phyloP scores from a whole-genome alignment of 179 eudicot species.

The Spergularia azorica region DNA sequence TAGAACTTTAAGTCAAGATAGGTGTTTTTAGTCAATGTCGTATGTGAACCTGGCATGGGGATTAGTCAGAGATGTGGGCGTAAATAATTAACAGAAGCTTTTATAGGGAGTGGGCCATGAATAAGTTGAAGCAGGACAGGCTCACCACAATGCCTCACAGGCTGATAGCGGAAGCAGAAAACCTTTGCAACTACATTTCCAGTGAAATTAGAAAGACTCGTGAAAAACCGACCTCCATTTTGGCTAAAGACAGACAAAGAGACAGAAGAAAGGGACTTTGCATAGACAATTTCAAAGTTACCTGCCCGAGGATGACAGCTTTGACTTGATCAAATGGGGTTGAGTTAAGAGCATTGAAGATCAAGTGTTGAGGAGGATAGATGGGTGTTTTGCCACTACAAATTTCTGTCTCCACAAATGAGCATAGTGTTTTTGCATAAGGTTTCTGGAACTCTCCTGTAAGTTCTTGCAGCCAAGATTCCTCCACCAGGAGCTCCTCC shows the following conservation, averaged over 20 bases:
- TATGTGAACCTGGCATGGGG: not conserved
- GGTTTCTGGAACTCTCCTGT: conserved; percentile 78
- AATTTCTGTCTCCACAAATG: conserved; percentile 67
- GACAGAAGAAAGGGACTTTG: not conserved
- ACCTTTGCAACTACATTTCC: too few relatives aligned
- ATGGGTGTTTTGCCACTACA: conserved; percentile 51
- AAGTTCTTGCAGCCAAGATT: conserved; percentile 70
- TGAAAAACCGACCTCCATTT: not conserved
- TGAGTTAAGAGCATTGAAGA: conserved; percentile 90
- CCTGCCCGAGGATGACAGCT: conserved; percentile 95
- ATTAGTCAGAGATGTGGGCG: not conserved
- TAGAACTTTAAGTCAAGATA: not conserved
- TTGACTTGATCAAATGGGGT: conserved; percentile 81
- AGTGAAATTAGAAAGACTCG: too few relatives aligned
- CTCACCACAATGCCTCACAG: not conserved
- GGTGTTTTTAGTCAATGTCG: too few relatives aligned
- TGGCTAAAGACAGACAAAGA: not conserved
- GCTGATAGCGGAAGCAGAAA: not conserved
- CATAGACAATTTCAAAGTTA: conserved; percentile 19
- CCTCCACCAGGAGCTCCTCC: conserved; percentile 81
- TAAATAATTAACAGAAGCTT: too few relatives aligned
- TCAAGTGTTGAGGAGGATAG: conserved; percentile 82
- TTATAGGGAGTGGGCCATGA: not conserved
- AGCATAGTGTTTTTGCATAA: conserved; percentile 59
- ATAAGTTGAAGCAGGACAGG: not conserved